phyloP scores from a whole-genome alignment of 108 stramenopile genomes.

The Skeletonema potamos region DNA sequence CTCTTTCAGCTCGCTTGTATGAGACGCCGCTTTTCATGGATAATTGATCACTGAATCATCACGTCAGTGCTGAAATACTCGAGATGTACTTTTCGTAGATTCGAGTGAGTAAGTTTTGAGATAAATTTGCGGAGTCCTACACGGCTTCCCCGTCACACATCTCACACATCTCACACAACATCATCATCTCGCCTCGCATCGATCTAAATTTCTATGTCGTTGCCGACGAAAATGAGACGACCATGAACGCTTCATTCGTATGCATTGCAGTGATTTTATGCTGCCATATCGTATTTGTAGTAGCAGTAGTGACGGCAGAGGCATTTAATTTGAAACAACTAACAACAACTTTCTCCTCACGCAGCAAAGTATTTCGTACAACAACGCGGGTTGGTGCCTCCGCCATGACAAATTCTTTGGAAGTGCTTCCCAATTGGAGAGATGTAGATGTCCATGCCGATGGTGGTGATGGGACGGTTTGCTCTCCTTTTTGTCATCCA shows the following conservation, averaged over 20 bases:
- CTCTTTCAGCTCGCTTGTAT: not conserved
- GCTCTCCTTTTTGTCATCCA: conserved; percentile 26
- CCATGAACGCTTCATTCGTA: not conserved
- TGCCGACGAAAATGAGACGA: not conserved
- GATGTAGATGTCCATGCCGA: not conserved
- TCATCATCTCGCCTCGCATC: too few relatives aligned
- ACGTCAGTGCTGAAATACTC: not conserved
- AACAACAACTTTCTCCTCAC: not conserved
- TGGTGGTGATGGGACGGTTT: not conserved
- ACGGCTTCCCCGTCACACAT: not conserved
- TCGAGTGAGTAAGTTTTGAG: not conserved
- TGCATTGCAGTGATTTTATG: not conserved
- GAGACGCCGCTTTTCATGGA: not conserved
- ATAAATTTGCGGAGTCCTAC: not conserved
- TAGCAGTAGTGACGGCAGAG: not conserved
- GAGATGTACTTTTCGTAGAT: not conserved
- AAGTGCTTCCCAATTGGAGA: conserved; percentile 3
- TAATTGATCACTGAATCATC: conserved; percentile 1
- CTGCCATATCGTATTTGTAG: not conserved
- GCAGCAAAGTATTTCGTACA: too few relatives aligned
- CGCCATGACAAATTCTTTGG: not conserved
- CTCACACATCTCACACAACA: not conserved
- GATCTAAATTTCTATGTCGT: not conserved
- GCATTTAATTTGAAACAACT: not conserved
- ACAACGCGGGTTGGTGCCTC: too few relatives aligned